Percentiles rank a stretch among this genome's conserved stretches.
Evolutionary conservation across 306 rosid genomes (phyloP).

Genomic region (Pterocarpus santalinus): DNA sequence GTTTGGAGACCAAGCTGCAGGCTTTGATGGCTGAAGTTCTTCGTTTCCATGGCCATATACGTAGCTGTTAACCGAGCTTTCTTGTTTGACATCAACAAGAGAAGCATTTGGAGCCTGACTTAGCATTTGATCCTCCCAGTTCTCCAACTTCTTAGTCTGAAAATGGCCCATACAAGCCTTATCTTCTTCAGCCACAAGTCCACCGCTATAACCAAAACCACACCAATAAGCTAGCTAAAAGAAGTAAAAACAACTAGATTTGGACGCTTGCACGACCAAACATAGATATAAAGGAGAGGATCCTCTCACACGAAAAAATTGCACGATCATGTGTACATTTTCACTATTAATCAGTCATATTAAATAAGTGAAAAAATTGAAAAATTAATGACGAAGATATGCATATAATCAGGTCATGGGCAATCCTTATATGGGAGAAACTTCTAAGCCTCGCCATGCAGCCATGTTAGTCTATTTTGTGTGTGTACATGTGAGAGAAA

Average conservation of each 20-base stretch:
- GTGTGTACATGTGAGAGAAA: conserved; percentile 9
- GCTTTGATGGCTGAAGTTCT: conserved; percentile 57
- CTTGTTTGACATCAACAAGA: conserved; percentile 74
- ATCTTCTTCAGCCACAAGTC: conserved; percentile 73
- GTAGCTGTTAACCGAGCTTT: conserved; percentile 58
- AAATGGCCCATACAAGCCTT: conserved; percentile 59
- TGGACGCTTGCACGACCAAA: conserved; percentile 21
- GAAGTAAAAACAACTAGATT: not conserved
- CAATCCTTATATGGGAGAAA: no score
- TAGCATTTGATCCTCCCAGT: conserved; percentile 72
- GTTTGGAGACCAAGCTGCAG: conserved; percentile 70
- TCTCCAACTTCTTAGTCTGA: conserved; percentile 71
- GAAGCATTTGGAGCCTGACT: conserved; percentile 56
- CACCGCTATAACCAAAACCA: conserved; percentile 64
- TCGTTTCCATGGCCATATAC: conserved; percentile 64
- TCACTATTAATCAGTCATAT: not conserved
- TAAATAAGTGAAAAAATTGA: not conserved
- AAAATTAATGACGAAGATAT: not conserved
- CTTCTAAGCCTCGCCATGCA: conserved; percentile 8
- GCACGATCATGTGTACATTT: not conserved
- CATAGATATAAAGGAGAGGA: not conserved
- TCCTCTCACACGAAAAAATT: not conserved
- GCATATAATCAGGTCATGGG: no score
- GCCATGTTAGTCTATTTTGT: not conserved
- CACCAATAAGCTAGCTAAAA: not conserved